Percentiles rank a stretch among this genome's conserved stretches.
These are phyloP conservation scores for Citrullus mucosospermus DNA, from an alignment of 306 rosid genomes.

Conservation along the genomic window DNA sequence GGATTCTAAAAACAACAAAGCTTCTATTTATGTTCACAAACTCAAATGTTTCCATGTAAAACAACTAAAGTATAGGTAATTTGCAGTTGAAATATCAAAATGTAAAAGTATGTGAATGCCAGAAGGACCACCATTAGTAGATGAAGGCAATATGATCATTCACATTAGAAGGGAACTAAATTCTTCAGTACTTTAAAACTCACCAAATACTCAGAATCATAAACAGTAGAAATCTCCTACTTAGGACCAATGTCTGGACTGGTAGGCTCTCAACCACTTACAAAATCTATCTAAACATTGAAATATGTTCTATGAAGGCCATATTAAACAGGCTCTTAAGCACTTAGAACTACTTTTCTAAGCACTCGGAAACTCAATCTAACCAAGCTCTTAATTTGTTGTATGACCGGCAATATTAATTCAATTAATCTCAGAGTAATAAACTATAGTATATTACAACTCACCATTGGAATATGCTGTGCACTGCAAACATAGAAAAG, in stretches of 20 bases:
- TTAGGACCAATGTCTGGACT: no score
- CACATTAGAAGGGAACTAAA: background rate
- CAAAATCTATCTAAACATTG: no score
- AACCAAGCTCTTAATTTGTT: background rate
- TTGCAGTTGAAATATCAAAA: background rate
- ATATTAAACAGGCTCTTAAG: no score
- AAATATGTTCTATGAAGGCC: no score
- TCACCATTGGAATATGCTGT: constrained; percentile 33
- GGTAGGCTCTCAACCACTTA: no score
- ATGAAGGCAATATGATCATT: background rate
- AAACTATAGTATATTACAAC: constrained; percentile 14
- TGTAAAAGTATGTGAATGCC: background rate
- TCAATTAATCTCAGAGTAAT: background rate
- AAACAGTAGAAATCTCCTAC: background rate
- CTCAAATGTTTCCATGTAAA: background rate
- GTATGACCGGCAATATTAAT: background rate
- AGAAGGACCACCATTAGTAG: background rate
- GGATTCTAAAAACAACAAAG: background rate
- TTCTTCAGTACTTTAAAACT: background rate
- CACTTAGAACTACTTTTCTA: no score
- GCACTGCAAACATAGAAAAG: constrained; percentile 51
- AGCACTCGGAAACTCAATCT: no score
- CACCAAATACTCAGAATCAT: background rate
- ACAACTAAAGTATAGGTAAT: background rate
- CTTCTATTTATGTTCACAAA: background rate